Percentiles rank a stretch among this genome's conserved stretches.
Conservation (phyloP, 73 alveolate genomes). For the Paraurostyla sp. region DNA sequence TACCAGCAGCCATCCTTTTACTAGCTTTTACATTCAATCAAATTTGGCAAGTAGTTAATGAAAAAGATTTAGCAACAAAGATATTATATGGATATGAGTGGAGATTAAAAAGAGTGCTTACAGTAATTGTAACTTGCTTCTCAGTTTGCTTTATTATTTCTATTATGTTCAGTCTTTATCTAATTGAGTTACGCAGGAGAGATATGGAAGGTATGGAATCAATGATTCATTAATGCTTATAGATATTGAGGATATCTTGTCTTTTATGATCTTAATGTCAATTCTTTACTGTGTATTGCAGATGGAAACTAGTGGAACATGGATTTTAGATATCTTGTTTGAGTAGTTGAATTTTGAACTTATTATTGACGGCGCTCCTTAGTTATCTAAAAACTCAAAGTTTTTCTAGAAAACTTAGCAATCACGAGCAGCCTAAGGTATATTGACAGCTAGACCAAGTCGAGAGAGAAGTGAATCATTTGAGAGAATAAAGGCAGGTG, state of each 20-base stretch:
- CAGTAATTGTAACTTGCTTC: not conserved
- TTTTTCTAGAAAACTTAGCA: not conserved
- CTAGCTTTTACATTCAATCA: not conserved
- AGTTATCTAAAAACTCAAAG: too few relatives aligned
- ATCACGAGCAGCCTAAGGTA: not conserved
- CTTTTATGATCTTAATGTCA: not conserved
- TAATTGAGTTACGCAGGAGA: not conserved
- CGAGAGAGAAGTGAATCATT: not conserved
- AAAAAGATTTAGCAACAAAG: not conserved
- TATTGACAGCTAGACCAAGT: not conserved
- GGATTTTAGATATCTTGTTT: not conserved
- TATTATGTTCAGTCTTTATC: not conserved
- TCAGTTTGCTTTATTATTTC: constrained; percentile 24
- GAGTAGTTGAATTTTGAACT: constrained; percentile 34
- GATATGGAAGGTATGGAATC: constrained; percentile 13
- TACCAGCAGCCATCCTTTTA: not conserved
- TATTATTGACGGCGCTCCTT: not conserved
- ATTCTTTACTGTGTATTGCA: not conserved
- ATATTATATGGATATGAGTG: not conserved
- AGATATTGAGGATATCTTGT: constrained; percentile 29
- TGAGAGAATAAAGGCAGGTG: not conserved
- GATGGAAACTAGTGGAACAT: constrained; percentile 11
- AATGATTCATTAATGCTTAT: not conserved
- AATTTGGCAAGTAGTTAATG: constrained; percentile 6
- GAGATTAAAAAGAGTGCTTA: not conserved